Conservation (phyloP, 108 stramenopile species). For the Parietichytrium sp. region DNA sequence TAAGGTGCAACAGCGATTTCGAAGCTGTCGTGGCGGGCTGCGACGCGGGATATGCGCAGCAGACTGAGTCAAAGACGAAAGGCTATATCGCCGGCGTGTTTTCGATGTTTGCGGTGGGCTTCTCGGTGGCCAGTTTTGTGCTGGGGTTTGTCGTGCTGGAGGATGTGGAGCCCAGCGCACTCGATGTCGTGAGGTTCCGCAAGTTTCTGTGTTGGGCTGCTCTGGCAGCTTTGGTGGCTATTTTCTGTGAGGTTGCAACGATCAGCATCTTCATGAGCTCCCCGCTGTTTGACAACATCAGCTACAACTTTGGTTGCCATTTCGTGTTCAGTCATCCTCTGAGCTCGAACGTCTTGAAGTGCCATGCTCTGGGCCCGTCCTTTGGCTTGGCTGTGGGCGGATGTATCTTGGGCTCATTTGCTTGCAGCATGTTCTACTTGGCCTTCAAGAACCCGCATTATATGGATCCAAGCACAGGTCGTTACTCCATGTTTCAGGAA, state of each 20-base stretch:
- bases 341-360: not conserved
- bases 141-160: not conserved
- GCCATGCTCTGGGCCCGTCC: conserved; percentile 24
- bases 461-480: conserved; percentile 20
- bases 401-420: not conserved
- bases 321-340: not conserved
- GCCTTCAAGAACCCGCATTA: not conserved
- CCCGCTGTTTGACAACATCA: conserved; percentile 13
- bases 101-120: not conserved
- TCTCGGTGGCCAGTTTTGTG: not conserved
- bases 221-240: not conserved
- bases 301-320: conserved; percentile 5
- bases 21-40: not conserved
- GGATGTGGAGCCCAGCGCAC: not conserved
- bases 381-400: conserved; percentile 3
- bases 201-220: not conserved
- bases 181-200: too few relatives aligned
- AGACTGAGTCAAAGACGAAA: not conserved
- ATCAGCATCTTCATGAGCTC: conserved; percentile 4
- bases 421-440: conserved; percentile 1
- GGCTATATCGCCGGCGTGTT: not conserved
- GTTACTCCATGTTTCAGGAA: conserved; percentile 30
- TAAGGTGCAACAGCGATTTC: not conserved
- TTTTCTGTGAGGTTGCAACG: not conserved
- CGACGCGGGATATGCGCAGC: not conserved